Base-by-base conservation (phyloP, 75 land plant genomes). In the Pinus tabuliformis region DNA sequence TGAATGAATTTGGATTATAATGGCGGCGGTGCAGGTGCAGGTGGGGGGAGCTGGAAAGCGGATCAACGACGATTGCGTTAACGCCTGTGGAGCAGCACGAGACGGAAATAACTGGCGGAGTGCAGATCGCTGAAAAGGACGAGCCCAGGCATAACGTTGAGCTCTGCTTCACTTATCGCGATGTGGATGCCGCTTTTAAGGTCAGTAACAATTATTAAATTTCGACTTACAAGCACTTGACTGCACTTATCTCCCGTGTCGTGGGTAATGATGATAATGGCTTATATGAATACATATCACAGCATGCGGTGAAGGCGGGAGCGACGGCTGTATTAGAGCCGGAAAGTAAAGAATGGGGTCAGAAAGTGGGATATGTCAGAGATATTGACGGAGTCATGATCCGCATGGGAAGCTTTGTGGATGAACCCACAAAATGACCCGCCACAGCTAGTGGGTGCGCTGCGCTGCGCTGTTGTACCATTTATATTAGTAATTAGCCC, bases 11-110 rank as follows among this genome's bases (percentile, higher is more conserved):
- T 21, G 52, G 70, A n/a, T 71, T 24, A 49, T 49, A 49, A 49
- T 49, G 54, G 54, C 1, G 57, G 3, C 8, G 5, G 3, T 0
- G n/a, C 42, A 93, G 5, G 3, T 0, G n/a, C 42, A 93, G 97
- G 70, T 94, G 97, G 95, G 91, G 84, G 36, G 97, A 94, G 78
- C 77, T 94, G 73, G 93, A 90, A 54, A 90, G 93, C 26, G 97
- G 97, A 30, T 56, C 70, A 56, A 92, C 95, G 11, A 94, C 97
- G 20, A 80, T 94, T n/a, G 95, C 97, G 0, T 94, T 92, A 81
- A 94, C 95, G 33, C 95, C 93, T 13, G 6, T 78, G 37, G 86
- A 92, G 54, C 95, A 92, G 62, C 90, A 76, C 58, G 97, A 94
- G 86, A 90, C 95, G 0, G 82, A 74, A 1, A 63, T 86, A 21